Evolutionary conservation across 176 grass and related monocot species (phyloP).

Genomic region (Thalia dealbata): DNA sequence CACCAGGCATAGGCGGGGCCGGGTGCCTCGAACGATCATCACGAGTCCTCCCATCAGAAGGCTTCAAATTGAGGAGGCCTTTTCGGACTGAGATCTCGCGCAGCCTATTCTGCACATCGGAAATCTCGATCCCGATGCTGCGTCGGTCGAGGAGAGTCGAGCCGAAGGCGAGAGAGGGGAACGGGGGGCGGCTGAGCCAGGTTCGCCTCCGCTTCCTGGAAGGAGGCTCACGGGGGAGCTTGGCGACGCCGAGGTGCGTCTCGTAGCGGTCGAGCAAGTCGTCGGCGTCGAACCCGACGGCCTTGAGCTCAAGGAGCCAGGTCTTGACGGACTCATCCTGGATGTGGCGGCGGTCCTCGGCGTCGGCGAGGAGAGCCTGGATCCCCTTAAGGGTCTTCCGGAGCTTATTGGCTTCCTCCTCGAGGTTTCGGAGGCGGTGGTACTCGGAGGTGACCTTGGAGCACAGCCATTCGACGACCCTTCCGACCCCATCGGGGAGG

Average conservation of each 20-base stretch:
- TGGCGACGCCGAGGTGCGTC: constrained; percentile 22
- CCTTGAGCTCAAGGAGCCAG: constrained; percentile 2
- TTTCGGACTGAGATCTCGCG: constrained; percentile 16
- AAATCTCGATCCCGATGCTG: constrained; percentile 15
- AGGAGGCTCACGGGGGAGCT: background rate
- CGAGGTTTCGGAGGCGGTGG: constrained; percentile 10
- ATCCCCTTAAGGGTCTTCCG: background rate
- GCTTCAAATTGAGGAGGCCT: constrained; percentile 7
- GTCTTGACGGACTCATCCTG: background rate
- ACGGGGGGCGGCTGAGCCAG: background rate
- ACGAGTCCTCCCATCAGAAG: constrained; percentile 18
- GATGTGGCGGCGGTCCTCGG: background rate
- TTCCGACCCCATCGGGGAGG: background rate
- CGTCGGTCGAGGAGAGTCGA: constrained; percentile 10
- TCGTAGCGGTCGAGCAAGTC: constrained; percentile 25
- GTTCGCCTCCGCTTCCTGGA: constrained; percentile 32
- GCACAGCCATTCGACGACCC: background rate
- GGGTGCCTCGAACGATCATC: background rate
- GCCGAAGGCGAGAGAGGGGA: background rate
- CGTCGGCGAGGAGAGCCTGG: background rate
- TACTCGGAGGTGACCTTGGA: constrained; percentile 4
- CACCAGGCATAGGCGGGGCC: background rate
- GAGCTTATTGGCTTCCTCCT: constrained; percentile 27
- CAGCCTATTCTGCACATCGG: constrained; percentile 17
- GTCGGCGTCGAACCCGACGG: constrained; percentile 37